Base-by-base conservation (phyloP, 257 asterid genomes). In the Solanum raphanifolium region DNA sequence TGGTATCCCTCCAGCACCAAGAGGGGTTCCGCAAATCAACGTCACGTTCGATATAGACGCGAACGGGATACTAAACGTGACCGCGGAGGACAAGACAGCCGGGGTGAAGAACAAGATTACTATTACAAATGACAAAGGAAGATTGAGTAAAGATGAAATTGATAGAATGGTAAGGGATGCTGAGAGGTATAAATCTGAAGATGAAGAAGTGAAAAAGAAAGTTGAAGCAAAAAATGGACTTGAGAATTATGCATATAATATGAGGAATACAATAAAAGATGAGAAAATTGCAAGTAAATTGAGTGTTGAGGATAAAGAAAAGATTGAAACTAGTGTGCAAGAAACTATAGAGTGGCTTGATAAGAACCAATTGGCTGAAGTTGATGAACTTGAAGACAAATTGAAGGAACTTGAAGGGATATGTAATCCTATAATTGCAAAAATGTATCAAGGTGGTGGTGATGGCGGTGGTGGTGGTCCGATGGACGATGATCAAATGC, bases 231-330 rank as follows among this genome's bases (percentile, higher is more conserved):
- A 91, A 86, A 93, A 93, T 13, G 72, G 88, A 6, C 87, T 92
- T 13, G 95, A 93, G 88, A 93, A 93, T 23, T 93, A 92, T 39
- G 91, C 95, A 20, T 93, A 90, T 81, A 93, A 91, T 62, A 92
- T 93, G 93, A 93, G 96, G 92, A 93, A 93, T 48, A 93, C 95
- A 13, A 93, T 92, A 86, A 91, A 90, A 89, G 95, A 93, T 31
- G 96, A 92, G 84, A 91, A 93, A n/a, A 91, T 93, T 7, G 93
- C 89, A 1, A 66, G 86, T 7, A 92, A 91, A n/a, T 16, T 93
- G 89, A 89, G 87, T 2, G 9, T 85, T 0, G 87, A 86, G 1
- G 95, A 93, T 15, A 93, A 91, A 90, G 89, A 69, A 83, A 87
- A 29, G 90, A 90, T 93, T 31, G 94, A 93, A 88, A 91, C 72